These are phyloP conservation scores for Solioccasus polychromus DNA, from an alignment of 768 basidiomycete species.

Conservation along the genomic window DNA sequence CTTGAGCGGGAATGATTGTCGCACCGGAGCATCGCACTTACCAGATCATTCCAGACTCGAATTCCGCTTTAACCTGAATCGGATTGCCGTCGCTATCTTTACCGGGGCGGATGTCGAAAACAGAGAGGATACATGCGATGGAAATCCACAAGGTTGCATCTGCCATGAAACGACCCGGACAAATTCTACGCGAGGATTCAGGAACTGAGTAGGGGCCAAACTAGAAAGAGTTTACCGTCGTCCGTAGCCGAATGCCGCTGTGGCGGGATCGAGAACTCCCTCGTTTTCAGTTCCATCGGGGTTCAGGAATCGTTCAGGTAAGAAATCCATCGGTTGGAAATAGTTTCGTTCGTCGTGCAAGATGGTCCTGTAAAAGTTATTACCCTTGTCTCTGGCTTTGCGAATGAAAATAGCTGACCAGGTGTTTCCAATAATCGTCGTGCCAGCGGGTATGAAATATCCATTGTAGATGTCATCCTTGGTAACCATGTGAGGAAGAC, in stretches of 20 bases:
- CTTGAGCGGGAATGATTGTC: not conserved
- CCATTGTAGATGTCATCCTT: constrained; percentile 30
- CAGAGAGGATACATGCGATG: constrained; percentile 29
- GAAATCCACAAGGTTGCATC: constrained; percentile 38
- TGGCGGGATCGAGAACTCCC: constrained; percentile 28
- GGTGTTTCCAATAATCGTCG: constrained; percentile 57
- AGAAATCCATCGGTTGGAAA: constrained; percentile 32
- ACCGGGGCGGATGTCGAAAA: constrained; percentile 24
- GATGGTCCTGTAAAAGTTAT: constrained; percentile 31
- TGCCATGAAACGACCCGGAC: constrained; percentile 45
- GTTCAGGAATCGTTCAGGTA: constrained; percentile 38
- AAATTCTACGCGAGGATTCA: constrained; percentile 27
- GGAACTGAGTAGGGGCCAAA: not conserved
- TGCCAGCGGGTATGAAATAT: constrained; percentile 34
- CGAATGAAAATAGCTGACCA: constrained; percentile 37
- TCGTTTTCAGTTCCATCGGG: constrained; percentile 36
- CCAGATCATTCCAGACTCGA: constrained; percentile 32
- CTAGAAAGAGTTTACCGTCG: constrained; percentile 22
- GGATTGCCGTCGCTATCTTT: constrained; percentile 18
- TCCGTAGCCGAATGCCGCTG: constrained; percentile 37
- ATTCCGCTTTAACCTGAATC: constrained; percentile 20
- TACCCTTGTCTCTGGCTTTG: constrained; percentile 7
- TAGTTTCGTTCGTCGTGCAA: constrained; percentile 37
- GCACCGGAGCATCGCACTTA: constrained; percentile 5
- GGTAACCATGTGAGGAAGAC: constrained; percentile 33